Evolutionary conservation across 768 basidiomycete genomes (phyloP), one percentile per base, ranked within the genome.

Genomic region (Lanmaoa pseudosensibilis): DNA sequence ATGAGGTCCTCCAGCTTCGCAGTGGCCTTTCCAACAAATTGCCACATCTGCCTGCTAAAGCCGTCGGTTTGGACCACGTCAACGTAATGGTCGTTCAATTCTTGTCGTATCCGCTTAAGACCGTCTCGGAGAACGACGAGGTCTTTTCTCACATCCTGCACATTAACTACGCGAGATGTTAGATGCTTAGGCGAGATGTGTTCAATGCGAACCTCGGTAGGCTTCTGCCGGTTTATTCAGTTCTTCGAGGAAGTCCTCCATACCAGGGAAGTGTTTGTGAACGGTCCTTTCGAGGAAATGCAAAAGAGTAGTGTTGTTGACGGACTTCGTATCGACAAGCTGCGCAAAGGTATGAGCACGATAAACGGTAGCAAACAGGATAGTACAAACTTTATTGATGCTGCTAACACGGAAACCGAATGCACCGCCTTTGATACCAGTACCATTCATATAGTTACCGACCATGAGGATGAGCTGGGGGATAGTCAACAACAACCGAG

Each of bases 401-500:
- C 94, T 96, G 75, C 92, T 94, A 50, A 98, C 85, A 65, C 90
- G 86, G 83, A 99, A 99, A 56, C 96, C 96, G 64, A 92, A 96
- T 1, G 97, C 97, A 33, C 95, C 95, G 53, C 96, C 96, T 71
- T 96, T 97, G 65, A 93, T 82, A 52, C 95, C 94, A 51, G 93
- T 89, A 7, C 94, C 93, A 69, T 99, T 99, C 88, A 98, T 94
- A 72, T 94, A 99, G 71, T 99, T 99, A 41, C 96, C 96, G 62
- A 99, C 84, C 63, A 95, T 80, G 15, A 99, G 85, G 61, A 98
- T 97, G 40, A 99, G 82, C 88, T 88, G 51, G 19, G 43, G 6
- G 5, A 40, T 43, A 25, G 46, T 62, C 39, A 65, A 36, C 12
- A n/a, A 37, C 33, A 43, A 16, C 19, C 43, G 30, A 21, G 52